Percentiles rank a stretch among this genome's conserved stretches.
Conservation (phyloP, 768 basidiomycete genomes). For the Lepiota brunneoincarnata region DNA sequence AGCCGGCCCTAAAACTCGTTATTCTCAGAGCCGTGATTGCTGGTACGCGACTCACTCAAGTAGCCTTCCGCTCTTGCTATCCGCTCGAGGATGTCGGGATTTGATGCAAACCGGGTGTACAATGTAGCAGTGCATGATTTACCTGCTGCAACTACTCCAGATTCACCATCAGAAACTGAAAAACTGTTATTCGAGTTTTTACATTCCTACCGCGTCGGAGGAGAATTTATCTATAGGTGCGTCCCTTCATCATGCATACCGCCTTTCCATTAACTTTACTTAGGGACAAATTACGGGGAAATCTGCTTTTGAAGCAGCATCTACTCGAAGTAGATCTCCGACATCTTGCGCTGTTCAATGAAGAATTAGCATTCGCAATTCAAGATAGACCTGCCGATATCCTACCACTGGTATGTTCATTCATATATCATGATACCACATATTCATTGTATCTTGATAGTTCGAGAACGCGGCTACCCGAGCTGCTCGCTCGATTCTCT, state of each 20-base stretch:
- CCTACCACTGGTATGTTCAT: constrained; percentile 69
- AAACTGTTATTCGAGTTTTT: constrained; percentile 83
- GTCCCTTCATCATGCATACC: constrained; percentile 16
- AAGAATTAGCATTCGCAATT: constrained; percentile 88
- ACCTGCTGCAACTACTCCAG: constrained; percentile 52
- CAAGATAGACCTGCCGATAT: constrained; percentile 89
- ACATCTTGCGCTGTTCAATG: constrained; percentile 81
- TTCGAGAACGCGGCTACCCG: constrained; percentile 90
- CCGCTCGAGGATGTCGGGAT: constrained; percentile 69
- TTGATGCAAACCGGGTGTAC: constrained; percentile 79
- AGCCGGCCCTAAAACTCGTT: constrained; percentile 34
- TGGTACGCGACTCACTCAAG: constrained; percentile 9
- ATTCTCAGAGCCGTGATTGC: constrained; percentile 14
- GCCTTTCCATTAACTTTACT: constrained; percentile 16
- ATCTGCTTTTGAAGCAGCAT: constrained; percentile 85
- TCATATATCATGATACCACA: not conserved
- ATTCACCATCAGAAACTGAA: constrained; percentile 79
- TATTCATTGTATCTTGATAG: constrained; percentile 34
- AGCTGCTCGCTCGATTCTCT: constrained; percentile 80
- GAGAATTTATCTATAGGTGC: constrained; percentile 90
- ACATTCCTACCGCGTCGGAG: constrained; percentile 82
- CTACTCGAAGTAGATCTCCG: constrained; percentile 84
- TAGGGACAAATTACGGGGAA: constrained; percentile 86
- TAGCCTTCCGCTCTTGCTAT: constrained; percentile 4
- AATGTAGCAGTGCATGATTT: constrained; percentile 76